These are phyloP conservation scores for Phytophthora niederhauseri DNA, from an alignment of 352 stramenopile genomes.

Conservation along the genomic window DNA sequence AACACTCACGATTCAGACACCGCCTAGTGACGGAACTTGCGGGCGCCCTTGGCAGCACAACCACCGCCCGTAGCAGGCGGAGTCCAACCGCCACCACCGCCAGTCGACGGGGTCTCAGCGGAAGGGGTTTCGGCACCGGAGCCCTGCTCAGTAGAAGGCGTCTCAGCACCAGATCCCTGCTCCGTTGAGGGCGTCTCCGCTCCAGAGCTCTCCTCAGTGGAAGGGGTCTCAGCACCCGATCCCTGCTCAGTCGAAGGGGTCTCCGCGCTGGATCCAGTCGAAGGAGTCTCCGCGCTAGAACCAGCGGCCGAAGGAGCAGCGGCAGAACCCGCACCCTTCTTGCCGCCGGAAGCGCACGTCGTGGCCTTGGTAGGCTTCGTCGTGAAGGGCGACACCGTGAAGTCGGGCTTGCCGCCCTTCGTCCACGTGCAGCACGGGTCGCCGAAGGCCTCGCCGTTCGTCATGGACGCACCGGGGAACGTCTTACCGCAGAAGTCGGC, in stretches of 20 bases:
- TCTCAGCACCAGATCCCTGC: conserved; percentile 8
- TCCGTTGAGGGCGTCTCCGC: neutral
- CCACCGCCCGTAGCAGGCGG: conserved; percentile 8
- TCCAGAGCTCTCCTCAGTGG: too few species aligned
- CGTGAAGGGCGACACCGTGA: conserved; percentile 43
- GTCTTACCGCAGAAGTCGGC: conserved; percentile 25
- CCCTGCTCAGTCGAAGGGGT: neutral
- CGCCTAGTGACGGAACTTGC: conserved; percentile 28
- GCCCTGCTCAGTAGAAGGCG: neutral
- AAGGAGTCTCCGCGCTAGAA: neutral
- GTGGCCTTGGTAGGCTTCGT: conserved; percentile 27
- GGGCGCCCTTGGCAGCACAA: conserved; percentile 12
- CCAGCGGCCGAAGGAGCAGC: conserved; percentile 4
- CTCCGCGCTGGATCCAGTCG: neutral
- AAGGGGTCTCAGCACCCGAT: neutral
- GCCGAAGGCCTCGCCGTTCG: conserved; percentile 51
- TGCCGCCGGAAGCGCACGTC: conserved; percentile 22
- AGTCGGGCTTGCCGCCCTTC: conserved; percentile 41
- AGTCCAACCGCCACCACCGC: neutral
- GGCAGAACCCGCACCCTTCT: neutral
- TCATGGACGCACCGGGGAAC: conserved; percentile 39
- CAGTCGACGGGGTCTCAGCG: conserved; percentile 3
- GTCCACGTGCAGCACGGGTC: conserved; percentile 64
- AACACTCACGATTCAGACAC: conserved; percentile 13
- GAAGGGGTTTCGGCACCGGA: neutral